Base-by-base conservation (phyloP, 495 filamentous ascomycete genomes). In the Trichoderma erinaceum region DNA sequence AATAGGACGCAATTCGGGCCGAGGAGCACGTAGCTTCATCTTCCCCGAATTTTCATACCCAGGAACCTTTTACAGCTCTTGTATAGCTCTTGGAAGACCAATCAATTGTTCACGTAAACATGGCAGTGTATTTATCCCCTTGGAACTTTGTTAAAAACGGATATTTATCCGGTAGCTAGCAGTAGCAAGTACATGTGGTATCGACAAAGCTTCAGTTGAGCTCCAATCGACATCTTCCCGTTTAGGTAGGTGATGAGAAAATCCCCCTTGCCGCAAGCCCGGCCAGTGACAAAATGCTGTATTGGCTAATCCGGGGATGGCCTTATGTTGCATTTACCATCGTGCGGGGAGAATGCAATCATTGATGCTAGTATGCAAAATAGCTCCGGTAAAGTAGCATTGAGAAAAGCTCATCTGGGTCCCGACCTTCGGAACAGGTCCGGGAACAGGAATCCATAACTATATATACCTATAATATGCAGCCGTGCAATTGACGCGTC, bases 181-280 rank as follows among this genome's bases (percentile, higher is more conserved):
- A 38, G 35, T 38, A 10, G 5, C 35, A 38, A 38, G 35, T 38
- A 3, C 4, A 10, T 38, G 35, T 10, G 5, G 35, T 38, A 10
- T 7, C 8, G 7, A 6, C 12, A 18, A 48, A 48, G 44, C 44
- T 48, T 18, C 13, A n/a, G n/a, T 13, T 11, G 13, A 16, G 44
- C 44, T 48, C 44, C 12, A 25, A 32, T 32, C 50, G 23, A 15
- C 56, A 61, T 61, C 10, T 29, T 61, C 56, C 56, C 56, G 25
- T 61, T 61, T 61, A 11, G 56, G 56, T 61, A 61, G 56, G 56
- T 61, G 56, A 32, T 29, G 56, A 13, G 25, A 29, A 25, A 11
- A 27, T 61, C 56, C 23, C 56, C 56, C 8, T 10, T 12, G 56
- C 56, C 56, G 56, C n/a, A n/a, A 61, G 27, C 10, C 56, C 56